phyloP scores from a whole-genome alignment of 495 filamentous ascomycete genomes.

The Penicillium robsamsonii region DNA sequence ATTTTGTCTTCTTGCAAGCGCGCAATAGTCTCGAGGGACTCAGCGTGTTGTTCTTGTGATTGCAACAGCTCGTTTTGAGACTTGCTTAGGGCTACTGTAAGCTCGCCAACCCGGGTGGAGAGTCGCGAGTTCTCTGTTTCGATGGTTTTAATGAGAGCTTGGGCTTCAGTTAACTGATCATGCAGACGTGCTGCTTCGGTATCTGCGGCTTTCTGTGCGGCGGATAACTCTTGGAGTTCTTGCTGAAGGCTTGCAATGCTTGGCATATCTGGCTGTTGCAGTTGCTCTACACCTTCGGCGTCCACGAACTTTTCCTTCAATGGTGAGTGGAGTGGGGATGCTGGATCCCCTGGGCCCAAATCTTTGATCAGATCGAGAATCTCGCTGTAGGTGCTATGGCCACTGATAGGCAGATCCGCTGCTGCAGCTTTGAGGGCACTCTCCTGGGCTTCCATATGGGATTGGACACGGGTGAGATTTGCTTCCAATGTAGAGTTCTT shows the following conservation, averaged over 20 bases:
- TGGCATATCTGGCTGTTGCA: constrained; percentile 17
- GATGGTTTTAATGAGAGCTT: constrained; percentile 43
- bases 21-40: constrained; percentile 69
- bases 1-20: constrained; percentile 81
- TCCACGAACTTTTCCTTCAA: constrained; percentile 23
- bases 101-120: constrained; percentile 31
- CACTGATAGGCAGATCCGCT: constrained; percentile 37
- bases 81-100: constrained; percentile 36
- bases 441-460: constrained; percentile 45
- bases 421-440: constrained; percentile 43
- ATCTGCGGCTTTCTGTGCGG: constrained; percentile 33
- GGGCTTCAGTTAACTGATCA: constrained; percentile 42
- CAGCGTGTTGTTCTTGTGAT: constrained; percentile 37
- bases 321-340: constrained; percentile 13
- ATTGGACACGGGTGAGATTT: constrained; percentile 40
- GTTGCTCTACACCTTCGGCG: constrained; percentile 23
- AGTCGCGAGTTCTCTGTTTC: constrained; percentile 49
- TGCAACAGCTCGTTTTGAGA: constrained; percentile 34
- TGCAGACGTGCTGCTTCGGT: constrained; percentile 34
- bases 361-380: constrained; percentile 46
- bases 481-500: constrained; percentile 45
- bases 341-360: constrained; percentile 26
- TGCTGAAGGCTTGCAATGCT: constrained; percentile 32
- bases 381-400: constrained; percentile 42
- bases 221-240: constrained; percentile 28